Base-by-base conservation (phyloP, 2,329 filamentous ascomycete genomes). In the Apiospora aurea region DNA sequence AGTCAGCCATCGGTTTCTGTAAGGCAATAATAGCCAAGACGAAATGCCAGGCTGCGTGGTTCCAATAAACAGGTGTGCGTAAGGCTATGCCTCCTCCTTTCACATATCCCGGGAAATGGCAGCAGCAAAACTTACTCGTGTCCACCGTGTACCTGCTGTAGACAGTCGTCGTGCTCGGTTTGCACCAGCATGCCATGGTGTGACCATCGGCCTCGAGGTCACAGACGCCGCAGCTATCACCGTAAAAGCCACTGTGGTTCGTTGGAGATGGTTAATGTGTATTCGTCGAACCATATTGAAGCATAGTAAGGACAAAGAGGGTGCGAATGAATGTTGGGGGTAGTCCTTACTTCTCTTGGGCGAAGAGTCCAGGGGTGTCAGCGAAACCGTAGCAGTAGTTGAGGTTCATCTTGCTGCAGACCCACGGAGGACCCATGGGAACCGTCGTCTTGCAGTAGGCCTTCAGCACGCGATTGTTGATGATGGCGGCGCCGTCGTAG, bases 371-470 rank as follows among this genome's bases (percentile, higher is more conserved):
- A 1, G 2, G 4, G 10, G n/a, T 1, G 11, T 1, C 0, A 13
- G 2, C 7, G 24, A 29, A 68, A n/a, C 8, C 61, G 34, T 57
- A 69, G 16, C 70, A 71, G 10, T 34, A 4, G 49, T 71, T 64
- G 29, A 71, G 18, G 46, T 71, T 29, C 44, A 71, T 38, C 0
- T 46, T 7, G n/a, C 61, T 69, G 66, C 70, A 71, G 21, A 71
- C 61, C 47, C 47, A 71, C 8, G 70, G 70, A 14, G 70, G 70
- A 41, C 70, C 70, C 70, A 71, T 68, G 46, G 70, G 61, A n/a
- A 61, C 46, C 18, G 61, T 44, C 18, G 70, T 41, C 4, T 49
- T 26, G 34, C 70, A 71, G 49, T 64, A 46, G 4, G 70, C 44
- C 8, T 34, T 43, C 18, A 71, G 70, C 11, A 29, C 26, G 26